Conservation (phyloP, 1,139 yeast species). For the Candida tropicalis region DNA sequence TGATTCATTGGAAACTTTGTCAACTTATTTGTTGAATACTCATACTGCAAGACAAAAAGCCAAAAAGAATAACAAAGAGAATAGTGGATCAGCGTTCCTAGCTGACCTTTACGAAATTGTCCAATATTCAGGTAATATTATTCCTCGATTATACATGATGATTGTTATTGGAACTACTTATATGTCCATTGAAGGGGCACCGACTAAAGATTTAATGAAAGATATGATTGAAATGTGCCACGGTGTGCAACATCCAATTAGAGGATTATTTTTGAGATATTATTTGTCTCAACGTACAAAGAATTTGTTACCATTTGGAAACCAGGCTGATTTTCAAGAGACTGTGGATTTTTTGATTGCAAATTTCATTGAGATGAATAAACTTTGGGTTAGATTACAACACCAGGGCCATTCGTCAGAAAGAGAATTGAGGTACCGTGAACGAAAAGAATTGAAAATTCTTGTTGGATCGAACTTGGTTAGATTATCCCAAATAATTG, state of each 20-base stretch:
- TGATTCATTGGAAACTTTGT: slow-evolving; percentile 76
- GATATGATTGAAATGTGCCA: slow-evolving; percentile 98
- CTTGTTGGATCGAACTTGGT: slow-evolving; percentile 93
- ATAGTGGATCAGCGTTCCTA: slow-evolving; percentile 58
- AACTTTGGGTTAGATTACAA: slow-evolving; percentile 93
- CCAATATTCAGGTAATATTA: slow-evolving; percentile 91
- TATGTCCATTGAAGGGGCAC: slow-evolving; percentile 77
- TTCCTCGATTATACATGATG: slow-evolving; percentile 92
- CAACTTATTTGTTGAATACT: slow-evolving; percentile 64
- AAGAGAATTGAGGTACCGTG: slow-evolving; percentile 70
- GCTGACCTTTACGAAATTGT: slow-evolving; percentile 93
- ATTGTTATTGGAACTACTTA: slow-evolving; percentile 92
- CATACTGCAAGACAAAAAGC: slow-evolving; percentile 44
- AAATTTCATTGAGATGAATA: slow-evolving; percentile 96
- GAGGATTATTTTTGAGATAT: slow-evolving; percentile 87
- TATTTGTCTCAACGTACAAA: slow-evolving; percentile 85
- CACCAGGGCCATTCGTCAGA: slow-evolving; percentile 95
- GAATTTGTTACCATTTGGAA: slow-evolving; percentile 57
- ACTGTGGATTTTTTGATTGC: slow-evolving; percentile 74
- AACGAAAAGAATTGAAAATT: slow-evolving; percentile 86
- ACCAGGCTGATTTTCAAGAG: slow-evolving; percentile 56
- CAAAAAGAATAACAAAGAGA: slow-evolving; percentile 2
- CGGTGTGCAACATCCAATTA: slow-evolving; percentile 95
- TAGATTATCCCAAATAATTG: slow-evolving; percentile 83
- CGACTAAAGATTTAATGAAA: slow-evolving; percentile 83